Evolutionary conservation across 352 stramenopile genomes (phyloP).

Genomic region (Phytophthora megakarya): DNA sequence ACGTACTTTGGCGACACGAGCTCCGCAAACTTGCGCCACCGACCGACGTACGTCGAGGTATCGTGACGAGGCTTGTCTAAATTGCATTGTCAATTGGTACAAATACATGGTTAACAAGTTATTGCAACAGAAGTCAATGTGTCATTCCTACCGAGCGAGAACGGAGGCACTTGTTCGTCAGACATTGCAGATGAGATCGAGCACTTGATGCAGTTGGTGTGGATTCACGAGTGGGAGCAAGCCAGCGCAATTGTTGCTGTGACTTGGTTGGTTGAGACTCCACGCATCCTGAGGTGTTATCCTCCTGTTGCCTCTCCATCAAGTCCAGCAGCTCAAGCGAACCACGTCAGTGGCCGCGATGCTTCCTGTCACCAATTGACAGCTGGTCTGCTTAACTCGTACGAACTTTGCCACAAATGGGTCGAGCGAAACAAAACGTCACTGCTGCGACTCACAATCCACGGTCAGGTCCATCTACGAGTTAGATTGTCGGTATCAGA

Average conservation of each 20-base stretch:
- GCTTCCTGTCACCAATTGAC: slow-evolving; percentile 25
- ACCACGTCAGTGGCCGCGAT: slow-evolving; percentile 30
- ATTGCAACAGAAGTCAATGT: background rate
- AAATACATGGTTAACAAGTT: background rate
- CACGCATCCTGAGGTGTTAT: slow-evolving; percentile 25
- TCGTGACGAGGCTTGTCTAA: slow-evolving; percentile 80
- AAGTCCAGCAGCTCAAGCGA: slow-evolving; percentile 6
- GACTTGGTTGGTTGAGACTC: slow-evolving; percentile 16
- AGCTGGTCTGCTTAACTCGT: background rate
- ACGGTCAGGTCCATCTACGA: too few relatives aligned
- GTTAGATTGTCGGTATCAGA: too few relatives aligned
- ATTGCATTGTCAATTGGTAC: background rate
- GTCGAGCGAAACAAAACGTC: too few relatives aligned
- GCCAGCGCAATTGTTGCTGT: background rate
- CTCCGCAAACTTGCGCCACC: slow-evolving; percentile 86
- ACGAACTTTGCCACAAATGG: background rate
- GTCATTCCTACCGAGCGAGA: slow-evolving; percentile 36
- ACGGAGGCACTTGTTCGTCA: slow-evolving; percentile 40
- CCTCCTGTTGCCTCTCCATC: slow-evolving; percentile 18
- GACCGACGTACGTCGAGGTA: slow-evolving; percentile 85
- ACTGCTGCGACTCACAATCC: too few relatives aligned
- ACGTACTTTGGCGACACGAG: slow-evolving; percentile 75
- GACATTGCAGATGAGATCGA: slow-evolving; percentile 24
- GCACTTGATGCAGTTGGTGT: slow-evolving; percentile 26
- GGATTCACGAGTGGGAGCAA: slow-evolving; percentile 28